Base-by-base conservation (phyloP, 179 eudicot species). In the Beta macrorhiza region DNA sequence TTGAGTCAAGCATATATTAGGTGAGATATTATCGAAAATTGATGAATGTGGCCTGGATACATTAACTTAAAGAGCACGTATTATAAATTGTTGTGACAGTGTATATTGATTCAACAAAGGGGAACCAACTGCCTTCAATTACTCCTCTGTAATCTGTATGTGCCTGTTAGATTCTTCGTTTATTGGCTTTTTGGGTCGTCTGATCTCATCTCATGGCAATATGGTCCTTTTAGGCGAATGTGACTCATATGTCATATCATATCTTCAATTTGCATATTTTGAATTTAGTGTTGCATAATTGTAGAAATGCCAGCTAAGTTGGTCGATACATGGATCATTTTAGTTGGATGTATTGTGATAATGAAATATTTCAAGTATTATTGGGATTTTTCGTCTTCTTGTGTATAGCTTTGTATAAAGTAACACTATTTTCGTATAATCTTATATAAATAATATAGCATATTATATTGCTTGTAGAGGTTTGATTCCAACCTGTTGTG, bases 41-140 rank as follows among this genome's bases (percentile, higher is more conserved):
- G 59, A 76, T 25, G 64, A 61, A 78, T 72, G 42, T 37, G 72
- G 59, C 8, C 78, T 82, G 84, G 69, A 47, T 53, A 57, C 73
- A 71, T 61, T 62, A 65, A 47, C 73, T 63, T 78, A 78, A 44
- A n/a, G 42, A 79, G 47, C 57, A 57, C 67, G 64, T 17, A 67
- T 73, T 10, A 64, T 25, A 49, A 53, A 44, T 51, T 16, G 71
- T 7, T 32, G 70, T 68, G 51, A 81, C 42, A 69, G 49, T 37
- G 4, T 67, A 56, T 62, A 9, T 59, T 77, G 81, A 80, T 62
- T 49, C 81, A 32, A 53, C 16, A 72, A 72, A 62, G 67, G 82
- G 85, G 53, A 78, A 73, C 85, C 82, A 67, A 73, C 17, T 73
- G 75, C 79, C 85, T 20, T 74, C 20, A 83, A 73, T 63, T 73